Base-by-base conservation (phyloP, 768 basidiomycete species). In the Mycena epipterygia region DNA sequence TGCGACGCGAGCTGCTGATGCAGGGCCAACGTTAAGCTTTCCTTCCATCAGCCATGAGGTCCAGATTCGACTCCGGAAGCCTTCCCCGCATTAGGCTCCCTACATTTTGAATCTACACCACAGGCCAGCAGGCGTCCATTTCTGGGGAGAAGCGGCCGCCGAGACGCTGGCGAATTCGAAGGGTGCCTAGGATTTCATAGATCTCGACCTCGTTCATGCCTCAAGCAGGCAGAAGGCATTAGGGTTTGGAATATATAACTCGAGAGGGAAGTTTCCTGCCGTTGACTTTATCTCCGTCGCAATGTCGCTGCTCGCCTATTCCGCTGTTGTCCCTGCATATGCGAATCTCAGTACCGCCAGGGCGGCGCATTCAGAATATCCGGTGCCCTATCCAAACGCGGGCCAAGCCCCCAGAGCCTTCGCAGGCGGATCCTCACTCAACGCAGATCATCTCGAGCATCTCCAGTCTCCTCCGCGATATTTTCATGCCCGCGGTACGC, bases 151-250 rank as follows among this genome's bases (percentile, higher is more conserved):
- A 71, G 59, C 49, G 25, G 62, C 27, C 41, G 49, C 25, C 67
- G n/a, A n/a, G n/a, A n/a, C n/a, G 59, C 61, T 69, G 32, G 62
- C 52, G 63, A 63, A 60, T 39, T 64, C 68, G 68, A 70, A 69
- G 57, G 33, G 68, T 70, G 64, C 55, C 59, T 66, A 56, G 63
- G 57, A 61, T 41, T 71, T 67, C 64, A 63, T 67, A 61, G 57
- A 67, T 66, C 52, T 55, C 30, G 29, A 61, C 70, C 70, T 71
- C 70, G 70, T 71, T 67, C 70, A 71, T 60, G 64, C 69, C 63
- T 70, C 62, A 64, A 70, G 57, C 49, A 59, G 57, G 33, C 57
- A 66, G 70, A 66, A 71, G 64, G 33, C 39, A 27, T 59, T 64
- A 27, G n/a, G 21, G 32, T 48, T 60, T 49, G 57, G 51, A 71